Conservation (phyloP, 306 rosid genomes). For the Spatholobus suberectus region DNA sequence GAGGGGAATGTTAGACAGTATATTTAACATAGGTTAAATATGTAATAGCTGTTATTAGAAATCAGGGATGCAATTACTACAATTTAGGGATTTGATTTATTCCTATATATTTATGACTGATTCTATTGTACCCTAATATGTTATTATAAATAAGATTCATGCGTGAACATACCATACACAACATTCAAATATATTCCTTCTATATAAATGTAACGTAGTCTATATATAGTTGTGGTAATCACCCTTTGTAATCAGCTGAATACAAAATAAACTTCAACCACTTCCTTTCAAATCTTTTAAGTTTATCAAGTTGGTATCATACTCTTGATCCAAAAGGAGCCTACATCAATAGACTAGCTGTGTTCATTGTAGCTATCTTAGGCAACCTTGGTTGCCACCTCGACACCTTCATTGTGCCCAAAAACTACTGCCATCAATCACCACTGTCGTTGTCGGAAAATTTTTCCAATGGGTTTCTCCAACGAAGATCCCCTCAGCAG, state of each 20-base stretch:
- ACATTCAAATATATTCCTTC: too few relatives aligned
- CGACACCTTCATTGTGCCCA: neutral
- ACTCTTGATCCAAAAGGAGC: neutral
- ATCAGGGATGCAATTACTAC: too few relatives aligned
- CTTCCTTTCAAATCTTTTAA: neutral
- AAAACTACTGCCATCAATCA: neutral
- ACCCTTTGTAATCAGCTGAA: neutral
- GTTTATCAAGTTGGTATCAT: neutral
- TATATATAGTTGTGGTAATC: neutral
- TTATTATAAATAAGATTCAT: too few relatives aligned
- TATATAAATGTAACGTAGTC: neutral
- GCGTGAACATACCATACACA: too few relatives aligned
- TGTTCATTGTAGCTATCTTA: too few relatives aligned
- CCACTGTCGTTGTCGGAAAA: neutral
- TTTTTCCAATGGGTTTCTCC: neutral
- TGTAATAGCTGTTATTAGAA: too few relatives aligned
- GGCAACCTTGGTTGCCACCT: neutral
- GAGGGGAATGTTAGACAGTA: too few relatives aligned
- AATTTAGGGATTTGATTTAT: too few relatives aligned
- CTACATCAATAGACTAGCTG: too few relatives aligned
- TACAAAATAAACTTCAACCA: neutral
- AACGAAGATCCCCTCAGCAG: neutral
- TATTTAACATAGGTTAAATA: too few relatives aligned
- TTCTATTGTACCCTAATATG: too few relatives aligned
- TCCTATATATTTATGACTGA: too few relatives aligned